A percentile compares a stretch with the other conserved stretches of the same genome.
Evolutionary conservation across 768 basidiomycete genomes (phyloP).

Genomic region (Saitozyma podzolica): DNA sequence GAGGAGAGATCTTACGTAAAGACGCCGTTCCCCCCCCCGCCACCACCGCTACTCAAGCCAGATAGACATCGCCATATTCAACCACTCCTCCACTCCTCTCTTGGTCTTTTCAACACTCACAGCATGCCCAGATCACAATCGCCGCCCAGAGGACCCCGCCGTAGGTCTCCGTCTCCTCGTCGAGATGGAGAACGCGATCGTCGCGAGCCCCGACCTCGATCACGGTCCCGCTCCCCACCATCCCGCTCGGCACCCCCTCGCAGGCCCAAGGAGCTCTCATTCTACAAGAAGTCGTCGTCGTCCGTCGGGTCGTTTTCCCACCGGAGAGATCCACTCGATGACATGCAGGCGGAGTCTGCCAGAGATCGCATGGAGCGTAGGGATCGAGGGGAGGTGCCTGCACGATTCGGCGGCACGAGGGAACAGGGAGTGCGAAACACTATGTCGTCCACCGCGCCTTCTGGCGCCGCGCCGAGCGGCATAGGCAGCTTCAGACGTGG

Average conservation of each 20-base stretch:
- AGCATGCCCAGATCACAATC: constrained; percentile 39
- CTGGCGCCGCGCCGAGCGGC: constrained; percentile 5
- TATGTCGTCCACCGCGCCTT: constrained; percentile 27
- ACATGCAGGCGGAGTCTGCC: constrained; percentile 21
- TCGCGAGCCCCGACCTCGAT: not conserved
- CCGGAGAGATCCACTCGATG: constrained; percentile 44
- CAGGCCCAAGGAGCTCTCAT: constrained; percentile 49
- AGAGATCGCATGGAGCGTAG: constrained; percentile 35
- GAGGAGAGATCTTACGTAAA: too few species aligned
- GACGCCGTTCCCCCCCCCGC: too few species aligned
- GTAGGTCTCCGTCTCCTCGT: constrained; percentile 15
- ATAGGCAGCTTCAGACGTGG: constrained; percentile 36
- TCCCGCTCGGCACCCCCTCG: constrained; percentile 10
- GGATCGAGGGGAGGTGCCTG: constrained; percentile 41
- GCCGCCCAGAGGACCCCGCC: constrained; percentile 20
- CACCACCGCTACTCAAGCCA: too few species aligned
- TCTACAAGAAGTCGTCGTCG: constrained; percentile 49
- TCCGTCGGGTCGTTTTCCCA: constrained; percentile 38
- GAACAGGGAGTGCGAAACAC: constrained; percentile 46
- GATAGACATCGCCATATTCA: too few species aligned
- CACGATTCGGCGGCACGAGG: constrained; percentile 43
- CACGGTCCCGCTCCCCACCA: constrained; percentile 34
- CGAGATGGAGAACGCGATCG: constrained; percentile 21
- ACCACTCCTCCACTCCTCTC: too few species aligned
- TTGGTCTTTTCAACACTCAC: too few species aligned